Evolutionary conservation across 345 rosid species (phyloP).

Genomic region (Streptanthus diversifolius): DNA sequence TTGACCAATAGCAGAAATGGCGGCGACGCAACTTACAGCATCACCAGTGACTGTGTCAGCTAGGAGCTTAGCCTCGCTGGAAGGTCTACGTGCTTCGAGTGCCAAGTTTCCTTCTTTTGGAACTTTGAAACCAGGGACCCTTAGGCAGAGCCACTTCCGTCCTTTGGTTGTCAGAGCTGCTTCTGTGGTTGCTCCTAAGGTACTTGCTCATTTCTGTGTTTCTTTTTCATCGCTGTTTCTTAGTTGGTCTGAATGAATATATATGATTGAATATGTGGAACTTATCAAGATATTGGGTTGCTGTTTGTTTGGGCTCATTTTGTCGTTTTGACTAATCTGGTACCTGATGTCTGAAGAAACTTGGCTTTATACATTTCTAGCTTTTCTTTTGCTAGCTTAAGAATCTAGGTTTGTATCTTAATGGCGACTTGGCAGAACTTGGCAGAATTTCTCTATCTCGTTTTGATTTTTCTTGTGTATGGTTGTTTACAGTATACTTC

Average conservation of each 20-base stretch:
- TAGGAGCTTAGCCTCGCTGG: slow-evolving; percentile 52
- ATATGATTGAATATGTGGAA: not conserved
- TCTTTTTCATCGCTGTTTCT: not conserved
- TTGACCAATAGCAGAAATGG: slow-evolving; percentile 44
- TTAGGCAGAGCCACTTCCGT: slow-evolving; percentile 35
- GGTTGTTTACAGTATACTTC: slow-evolving; percentile 57
- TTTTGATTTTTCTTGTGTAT: not conserved
- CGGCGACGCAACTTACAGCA: slow-evolving; percentile 58
- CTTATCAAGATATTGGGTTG: not conserved
- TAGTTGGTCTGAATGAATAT: not conserved
- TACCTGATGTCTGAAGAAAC: not conserved
- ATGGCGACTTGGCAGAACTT: too few species aligned
- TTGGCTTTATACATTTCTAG: not conserved
- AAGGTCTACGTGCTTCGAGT: slow-evolving; percentile 58
- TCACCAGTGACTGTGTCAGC: slow-evolving; percentile 53
- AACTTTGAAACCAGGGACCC: slow-evolving; percentile 35
- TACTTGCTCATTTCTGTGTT: slow-evolving; percentile 11
- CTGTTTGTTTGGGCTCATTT: slow-evolving; percentile 1
- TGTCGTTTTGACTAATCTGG: not conserved
- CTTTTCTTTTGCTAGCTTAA: not conserved
- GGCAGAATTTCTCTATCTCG: not conserved
- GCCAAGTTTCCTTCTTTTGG: slow-evolving; percentile 51
- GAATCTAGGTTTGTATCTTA: not conserved
- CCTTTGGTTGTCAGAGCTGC: slow-evolving; percentile 78
- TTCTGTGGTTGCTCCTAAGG: slow-evolving; percentile 91